These are phyloP conservation scores for Aspergillus sojae DNA, from an alignment of 2,329 filamentous ascomycete genomes.

Conservation along the genomic window DNA sequence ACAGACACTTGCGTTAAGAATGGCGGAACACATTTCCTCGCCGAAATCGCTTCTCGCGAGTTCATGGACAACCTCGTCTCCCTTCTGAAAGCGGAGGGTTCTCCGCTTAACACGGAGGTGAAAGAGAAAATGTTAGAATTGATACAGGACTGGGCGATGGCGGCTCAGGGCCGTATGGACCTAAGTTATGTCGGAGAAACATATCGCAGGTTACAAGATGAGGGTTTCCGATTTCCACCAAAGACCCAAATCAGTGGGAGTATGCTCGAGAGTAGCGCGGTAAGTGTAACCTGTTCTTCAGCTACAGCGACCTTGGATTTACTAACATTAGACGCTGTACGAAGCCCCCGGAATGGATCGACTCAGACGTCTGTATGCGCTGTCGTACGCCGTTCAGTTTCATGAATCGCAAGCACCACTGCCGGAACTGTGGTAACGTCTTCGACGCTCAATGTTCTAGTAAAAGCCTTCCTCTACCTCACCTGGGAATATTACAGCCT, in stretches of 20 bases:
- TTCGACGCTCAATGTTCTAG: slow-evolving; percentile 94
- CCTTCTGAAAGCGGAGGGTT: slow-evolving; percentile 77
- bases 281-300: slow-evolving; percentile 52
- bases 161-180: slow-evolving; percentile 81
- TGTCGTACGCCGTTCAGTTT: slow-evolving; percentile 95
- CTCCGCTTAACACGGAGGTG: slow-evolving; percentile 79
- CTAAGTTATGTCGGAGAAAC: slow-evolving; percentile 85
- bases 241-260: slow-evolving; percentile 85
- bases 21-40: slow-evolving; percentile 90
- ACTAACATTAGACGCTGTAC: slow-evolving; percentile 14
- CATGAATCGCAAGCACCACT: slow-evolving; percentile 98
- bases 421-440: slow-evolving; percentile 95
- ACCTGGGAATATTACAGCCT: slow-evolving; percentile 86
- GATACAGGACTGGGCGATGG: slow-evolving; percentile 90
- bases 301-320: neutral
- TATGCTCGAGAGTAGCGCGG: slow-evolving; percentile 96
- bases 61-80: slow-evolving; percentile 98
- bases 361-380: slow-evolving; percentile 98
- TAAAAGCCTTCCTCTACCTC: slow-evolving; percentile 84
- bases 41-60: slow-evolving; percentile 92
- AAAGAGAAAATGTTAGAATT: slow-evolving; percentile 88
- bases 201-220: slow-evolving; percentile 77
- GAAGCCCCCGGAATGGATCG: slow-evolving; percentile 93
- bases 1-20: slow-evolving; percentile 99
- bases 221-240: slow-evolving; percentile 88